Evolutionary conservation across 139 green algal species (phyloP), one percentile per base, ranked within the genome.

Genomic region (Axilococcus clingmanii): DNA sequence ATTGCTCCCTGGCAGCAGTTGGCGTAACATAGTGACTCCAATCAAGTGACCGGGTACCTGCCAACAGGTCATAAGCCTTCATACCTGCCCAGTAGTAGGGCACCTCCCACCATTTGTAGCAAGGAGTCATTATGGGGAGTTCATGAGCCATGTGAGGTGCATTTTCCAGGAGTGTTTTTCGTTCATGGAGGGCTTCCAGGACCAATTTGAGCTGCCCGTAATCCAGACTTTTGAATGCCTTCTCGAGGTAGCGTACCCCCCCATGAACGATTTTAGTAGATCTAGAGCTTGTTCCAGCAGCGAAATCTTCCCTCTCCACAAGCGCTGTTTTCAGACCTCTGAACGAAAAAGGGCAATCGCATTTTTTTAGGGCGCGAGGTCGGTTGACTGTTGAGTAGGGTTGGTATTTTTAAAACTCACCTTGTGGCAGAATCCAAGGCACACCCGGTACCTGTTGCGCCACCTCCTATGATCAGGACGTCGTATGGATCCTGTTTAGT

Each of bases 101-200:
- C 45, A 95, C 71, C 80, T 99, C 92, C 84, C 79, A 95, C 87
- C 84, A 96, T 40, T 81, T 69, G 79, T 97, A 99, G 76, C 90
- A 98, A n/a, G 92, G 92, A 61, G 77, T 96, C 75, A 95, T 88
- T 55, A 95, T 95, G 31, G 84, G 81, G 43, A 95, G 66, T 6
- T 75, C 49, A 7, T 40, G 40, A 3, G 69, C 69, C 1, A 97
- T 72, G 71, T 95, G 81, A 3, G 85, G 79, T 22, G 83, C 89
- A 56, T 89, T 94, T 20, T 75, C 44, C 40, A 97, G 78, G 53
- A 97, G 53, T 11, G 40, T 60, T 34, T 71, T 76, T 15, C 89
- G 71, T 73, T 97, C 89, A 42, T 90, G 73, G 52, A 87, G 73
- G 2, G 88, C 85, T 57, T 94, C 86, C 61, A 90, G 94, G n/a